Conservation (phyloP, 148 eudicot species). For the Arbutus unedo region DNA sequence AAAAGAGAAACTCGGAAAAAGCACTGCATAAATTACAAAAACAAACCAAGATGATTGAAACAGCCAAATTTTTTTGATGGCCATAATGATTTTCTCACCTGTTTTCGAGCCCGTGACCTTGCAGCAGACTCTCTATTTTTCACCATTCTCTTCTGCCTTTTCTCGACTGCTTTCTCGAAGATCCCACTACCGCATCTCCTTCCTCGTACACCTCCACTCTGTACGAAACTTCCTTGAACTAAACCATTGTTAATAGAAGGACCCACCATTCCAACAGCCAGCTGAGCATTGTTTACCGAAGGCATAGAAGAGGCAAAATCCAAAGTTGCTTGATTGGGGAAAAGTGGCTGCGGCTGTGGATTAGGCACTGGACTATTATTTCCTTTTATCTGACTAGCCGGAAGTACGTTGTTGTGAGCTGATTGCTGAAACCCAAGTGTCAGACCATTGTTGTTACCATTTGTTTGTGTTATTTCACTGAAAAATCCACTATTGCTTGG, state of each 20-base stretch:
- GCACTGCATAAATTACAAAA: not conserved
- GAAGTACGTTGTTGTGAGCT: constrained; percentile 17
- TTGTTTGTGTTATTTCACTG: constrained; percentile 18
- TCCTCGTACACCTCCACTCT: constrained; percentile 31
- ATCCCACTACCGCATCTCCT: constrained; percentile 34
- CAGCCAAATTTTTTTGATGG: not conserved
- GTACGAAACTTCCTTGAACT: constrained; percentile 21
- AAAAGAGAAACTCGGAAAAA: not conserved
- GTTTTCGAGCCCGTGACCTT: no score
- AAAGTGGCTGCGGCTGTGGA: constrained; percentile 20
- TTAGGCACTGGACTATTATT: constrained; percentile 17
- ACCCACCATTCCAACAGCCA: constrained; percentile 18
- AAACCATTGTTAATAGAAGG: constrained; percentile 16
- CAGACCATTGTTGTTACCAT: constrained; percentile 20
- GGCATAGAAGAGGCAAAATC: constrained; percentile 30
- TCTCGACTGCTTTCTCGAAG: not conserved
- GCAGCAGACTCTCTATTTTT: no score
- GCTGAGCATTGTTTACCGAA: constrained; percentile 22
- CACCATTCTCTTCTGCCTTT: no score
- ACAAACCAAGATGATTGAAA: not conserved
- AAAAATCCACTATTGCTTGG: constrained; percentile 24
- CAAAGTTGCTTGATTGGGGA: constrained; percentile 44
- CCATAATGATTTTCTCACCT: not conserved
- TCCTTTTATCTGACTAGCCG: constrained; percentile 20
- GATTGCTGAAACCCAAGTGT: constrained; percentile 36